Percentiles rank a stretch among this genome's conserved stretches.
phyloP scores from a whole-genome alignment of 1,284 basidiomycete species.

The Ceraceosorus guamensis region DNA sequence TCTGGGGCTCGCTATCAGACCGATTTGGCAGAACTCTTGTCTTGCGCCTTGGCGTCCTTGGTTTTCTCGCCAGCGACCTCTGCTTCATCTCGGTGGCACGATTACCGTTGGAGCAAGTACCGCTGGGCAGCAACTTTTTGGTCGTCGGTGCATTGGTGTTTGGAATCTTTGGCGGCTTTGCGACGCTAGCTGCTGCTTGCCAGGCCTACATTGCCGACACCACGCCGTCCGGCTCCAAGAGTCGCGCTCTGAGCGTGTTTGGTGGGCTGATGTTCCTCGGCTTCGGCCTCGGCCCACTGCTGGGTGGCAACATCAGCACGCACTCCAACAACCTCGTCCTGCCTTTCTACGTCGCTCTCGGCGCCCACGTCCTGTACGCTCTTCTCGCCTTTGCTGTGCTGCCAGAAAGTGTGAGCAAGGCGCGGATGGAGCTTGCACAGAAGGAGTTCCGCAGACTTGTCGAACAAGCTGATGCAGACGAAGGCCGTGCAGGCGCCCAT shows the following conservation, averaged over 20 bases:
- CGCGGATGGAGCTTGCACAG: conserved; percentile 18
- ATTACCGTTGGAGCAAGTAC: conserved; percentile 22
- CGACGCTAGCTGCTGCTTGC: conserved; percentile 67
- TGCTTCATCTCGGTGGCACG: conserved; percentile 14
- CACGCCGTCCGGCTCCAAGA: conserved; percentile 36
- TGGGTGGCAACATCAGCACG: conserved; percentile 40
- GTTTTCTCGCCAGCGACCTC: conserved; percentile 67
- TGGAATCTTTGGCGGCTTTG: conserved; percentile 77
- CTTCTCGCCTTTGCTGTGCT: conserved; percentile 26
- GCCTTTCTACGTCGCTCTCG: conserved; percentile 32
- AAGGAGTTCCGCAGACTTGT: conserved; percentile 18
- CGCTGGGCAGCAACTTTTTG: conserved; percentile 65
- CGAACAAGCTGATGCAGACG: conserved; percentile 13
- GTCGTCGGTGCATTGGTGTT: conserved; percentile 73
- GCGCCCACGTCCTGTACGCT: conserved; percentile 28
- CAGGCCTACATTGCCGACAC: conserved; percentile 64
- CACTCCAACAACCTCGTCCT: conserved; percentile 25
- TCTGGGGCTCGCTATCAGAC: conserved; percentile 79
- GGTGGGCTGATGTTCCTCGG: conserved; percentile 39
- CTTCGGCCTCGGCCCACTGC: conserved; percentile 34
- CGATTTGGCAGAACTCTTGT: conserved; percentile 68
- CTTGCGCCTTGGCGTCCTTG: conserved; percentile 63
- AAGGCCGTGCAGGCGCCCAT: neutral
- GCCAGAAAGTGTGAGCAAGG: conserved; percentile 37
- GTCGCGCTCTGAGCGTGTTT: conserved; percentile 35